Base-by-base conservation (phyloP, 2,329 filamentous ascomycete species). In the Aphanoascus verrucosus region DNA sequence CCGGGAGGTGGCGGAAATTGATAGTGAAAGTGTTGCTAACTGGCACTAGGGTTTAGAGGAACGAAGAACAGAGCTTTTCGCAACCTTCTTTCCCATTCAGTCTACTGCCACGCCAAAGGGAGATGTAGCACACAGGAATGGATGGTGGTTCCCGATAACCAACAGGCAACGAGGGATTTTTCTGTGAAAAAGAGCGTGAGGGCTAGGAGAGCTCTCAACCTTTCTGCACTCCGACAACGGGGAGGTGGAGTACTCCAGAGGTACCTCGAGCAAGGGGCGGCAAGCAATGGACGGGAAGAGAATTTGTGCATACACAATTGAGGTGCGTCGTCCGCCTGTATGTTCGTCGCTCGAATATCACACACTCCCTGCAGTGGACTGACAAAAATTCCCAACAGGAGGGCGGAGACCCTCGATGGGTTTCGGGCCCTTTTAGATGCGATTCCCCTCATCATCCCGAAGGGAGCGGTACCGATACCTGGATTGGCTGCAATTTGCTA, bases 1-100 rank as follows among this genome's bases (percentile, higher is more conserved):
- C 14, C 28, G 49, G 49, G 40, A 35, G n/a, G 49, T 51, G 49
- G 49, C 49, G 49, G 49, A 51, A n/a, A 35, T 44, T 51, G 49
- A 51, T 51, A 51, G 49, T 51, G 49, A 23, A 44, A 32, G 17
- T 28, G 23, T 28, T 50, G 48, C 37, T 32, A 42, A 50, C 20
- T 42, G 41, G 41, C 12, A 11, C 11, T 43, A 14, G 5, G 5
- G 46, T 49, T 42, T 42, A 34, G 41, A 23, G 38, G 31, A 37
- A 12, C 14, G 23, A 34, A 20, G 19, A 37, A 43, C 49, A 51
- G 49, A 51, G 38, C 44, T 51, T 51, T 28, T 51, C 49, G 35
- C 49, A 51, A 51, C 49, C 32, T 43, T 51, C 40, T 14, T 17
- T n/a, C 28, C 6, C 17, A 35, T 12, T 31, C 14, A 35, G n/a